Evolutionary conservation across 148 eudicot genomes (phyloP), one percentile per base, ranked within the genome.

Genomic region (Silene conica): DNA sequence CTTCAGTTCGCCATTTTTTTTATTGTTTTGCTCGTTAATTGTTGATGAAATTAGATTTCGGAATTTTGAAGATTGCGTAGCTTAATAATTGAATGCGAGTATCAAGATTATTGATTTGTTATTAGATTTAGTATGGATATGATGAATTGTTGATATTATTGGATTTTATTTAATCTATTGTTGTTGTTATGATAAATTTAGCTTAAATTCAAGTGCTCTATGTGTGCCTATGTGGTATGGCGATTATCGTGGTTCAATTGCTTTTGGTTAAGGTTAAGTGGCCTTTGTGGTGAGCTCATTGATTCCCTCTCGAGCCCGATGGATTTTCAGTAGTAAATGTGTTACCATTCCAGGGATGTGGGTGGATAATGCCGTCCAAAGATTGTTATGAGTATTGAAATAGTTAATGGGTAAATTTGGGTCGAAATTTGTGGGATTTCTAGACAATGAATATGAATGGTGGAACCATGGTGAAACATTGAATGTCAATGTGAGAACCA

Each of bases 81-180:
- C 19, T 57, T 3, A 18, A 57, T 57, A 3, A 57, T 18, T 18
- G 41, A 34, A 34, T 34, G 41, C 4, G 41, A 34, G 41, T 34
- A n/a, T n/a, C 4, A 57, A 22, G 23, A 19, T 57, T 15, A n/a
- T 4, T 57, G 61, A n/a, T 19, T n/a, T 4, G 21, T 57, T 1
- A 57, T 6, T 57, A 34, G 41, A 34, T 26, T 57, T 4, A 57
- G 61, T 57, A 19, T n/a, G 61, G 19, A n/a, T 18, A 57, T 57
- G 61, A 18, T n/a, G n/a, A n/a, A n/a, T n/a, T n/a, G n/a, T n/a
- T 57, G 61, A n/a, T 57, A n/a, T 57, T 57, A 18, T 57, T 57
- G 20, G 61, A 9, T 57, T n/a, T 3, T 57, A 34, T 34, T 3
- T 34, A 34, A 34, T 34, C 6, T n/a, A n/a, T n/a, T n/a, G n/a